Conservation (phyloP, 768 basidiomycete species). For the Termitomyces sp. region DNA sequence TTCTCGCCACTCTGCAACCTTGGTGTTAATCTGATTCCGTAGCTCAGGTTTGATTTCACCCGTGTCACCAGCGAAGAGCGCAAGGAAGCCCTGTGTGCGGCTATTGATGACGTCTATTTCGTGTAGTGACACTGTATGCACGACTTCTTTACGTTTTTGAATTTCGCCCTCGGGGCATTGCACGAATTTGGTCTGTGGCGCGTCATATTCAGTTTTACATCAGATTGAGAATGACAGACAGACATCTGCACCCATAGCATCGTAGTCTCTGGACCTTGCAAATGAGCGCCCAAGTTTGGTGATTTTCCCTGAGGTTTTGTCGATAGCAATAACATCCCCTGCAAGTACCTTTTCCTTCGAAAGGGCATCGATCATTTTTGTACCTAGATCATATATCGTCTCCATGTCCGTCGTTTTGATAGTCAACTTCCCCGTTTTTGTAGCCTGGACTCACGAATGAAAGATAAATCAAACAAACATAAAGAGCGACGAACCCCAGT, state of each 20-base stretch:
- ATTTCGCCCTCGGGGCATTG: constrained; percentile 98
- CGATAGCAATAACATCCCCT: constrained; percentile 94
- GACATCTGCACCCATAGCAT: constrained; percentile 99
- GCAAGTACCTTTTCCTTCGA: constrained; percentile 95
- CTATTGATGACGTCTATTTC: constrained; percentile 99
- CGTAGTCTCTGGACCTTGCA: constrained; percentile 95
- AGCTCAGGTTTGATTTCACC: constrained; percentile 98
- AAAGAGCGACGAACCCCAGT: constrained; percentile 65
- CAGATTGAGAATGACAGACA: constrained; percentile 24
- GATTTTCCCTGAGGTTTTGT: constrained; percentile 96
- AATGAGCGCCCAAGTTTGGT: constrained; percentile 95
- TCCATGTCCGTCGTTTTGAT: constrained; percentile 99
- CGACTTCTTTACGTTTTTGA: constrained; percentile 95
- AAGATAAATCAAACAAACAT: background rate
- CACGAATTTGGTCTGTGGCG: constrained; percentile 88
- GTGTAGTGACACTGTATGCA: constrained; percentile 95
- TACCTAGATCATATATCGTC: constrained; percentile 96
- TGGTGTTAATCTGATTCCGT: constrained; percentile 92
- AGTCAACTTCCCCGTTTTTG: constrained; percentile 95
- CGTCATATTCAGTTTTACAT: background rate
- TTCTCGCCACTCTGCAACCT: constrained; percentile 96
- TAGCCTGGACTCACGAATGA: constrained; percentile 52
- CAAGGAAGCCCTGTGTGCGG: constrained; percentile 96
- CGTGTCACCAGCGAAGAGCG: constrained; percentile 91
- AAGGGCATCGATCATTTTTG: constrained; percentile 98